Conservation (phyloP, 495 filamentous ascomycete genomes). For the Collariella sp. region DNA sequence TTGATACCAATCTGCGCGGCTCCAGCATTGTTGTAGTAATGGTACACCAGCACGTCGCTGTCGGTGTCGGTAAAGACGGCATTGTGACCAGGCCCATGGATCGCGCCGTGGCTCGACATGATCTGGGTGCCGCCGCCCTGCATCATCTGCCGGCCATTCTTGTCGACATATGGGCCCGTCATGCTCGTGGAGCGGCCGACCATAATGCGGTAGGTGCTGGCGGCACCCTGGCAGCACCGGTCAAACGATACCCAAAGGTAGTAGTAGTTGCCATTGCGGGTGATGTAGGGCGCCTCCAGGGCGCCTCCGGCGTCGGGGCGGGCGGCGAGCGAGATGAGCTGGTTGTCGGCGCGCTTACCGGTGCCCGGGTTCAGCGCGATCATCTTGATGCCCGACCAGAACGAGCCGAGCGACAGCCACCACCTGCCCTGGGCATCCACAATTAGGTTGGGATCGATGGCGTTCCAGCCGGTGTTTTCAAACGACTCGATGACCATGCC, state of each 20-base stretch:
- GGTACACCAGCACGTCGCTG: slow-evolving; percentile 2
- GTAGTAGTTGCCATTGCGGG: not conserved
- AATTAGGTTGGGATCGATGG: slow-evolving; percentile 5
- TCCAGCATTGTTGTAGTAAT: slow-evolving; percentile 4
- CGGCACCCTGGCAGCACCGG: slow-evolving; percentile 2
- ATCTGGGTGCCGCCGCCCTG: slow-evolving; percentile 4
- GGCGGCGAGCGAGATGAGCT: not conserved
- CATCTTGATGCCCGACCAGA: slow-evolving; percentile 7
- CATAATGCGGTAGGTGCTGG: slow-evolving; percentile 6
- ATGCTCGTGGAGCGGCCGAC: slow-evolving; percentile 4
- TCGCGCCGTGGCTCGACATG: slow-evolving; percentile 2
- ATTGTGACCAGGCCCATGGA: slow-evolving; percentile 2
- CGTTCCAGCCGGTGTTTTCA: not conserved
- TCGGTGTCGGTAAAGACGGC: not conserved
- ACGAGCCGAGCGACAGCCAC: slow-evolving; percentile 5
- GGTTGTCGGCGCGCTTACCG: not conserved
- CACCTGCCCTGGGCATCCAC: slow-evolving; percentile 3
- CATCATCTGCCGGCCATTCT: slow-evolving; percentile 1
- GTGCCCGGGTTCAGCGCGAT: not conserved
- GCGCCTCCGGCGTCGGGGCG: not conserved
- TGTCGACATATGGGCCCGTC: slow-evolving; percentile 4
- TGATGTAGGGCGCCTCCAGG: slow-evolving; percentile 1
- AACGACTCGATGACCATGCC: slow-evolving; percentile 6
- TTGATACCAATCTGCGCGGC: slow-evolving; percentile 3
- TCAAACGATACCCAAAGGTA: slow-evolving; percentile 5